Evolutionary conservation across 192 early-diverging fungal species (phyloP), one percentile per base, ranked within the genome.

Genomic region (Podila epigama): DNA sequence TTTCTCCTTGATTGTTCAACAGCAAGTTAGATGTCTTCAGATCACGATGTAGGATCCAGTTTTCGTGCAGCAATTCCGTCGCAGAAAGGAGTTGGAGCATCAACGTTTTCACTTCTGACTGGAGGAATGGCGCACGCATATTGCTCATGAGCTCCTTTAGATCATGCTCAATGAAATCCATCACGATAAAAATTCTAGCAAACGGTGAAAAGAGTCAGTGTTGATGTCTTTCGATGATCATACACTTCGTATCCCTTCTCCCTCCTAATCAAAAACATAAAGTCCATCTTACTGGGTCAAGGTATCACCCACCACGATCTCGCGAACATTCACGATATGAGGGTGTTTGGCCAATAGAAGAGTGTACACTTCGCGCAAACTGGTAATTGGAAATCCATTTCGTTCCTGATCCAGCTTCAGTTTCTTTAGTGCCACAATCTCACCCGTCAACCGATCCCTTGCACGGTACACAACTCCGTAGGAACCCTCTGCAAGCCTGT

Each of bases 141-240:
- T 81, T 82, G 50, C 92, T 93, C 95, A 98, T 95, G 0, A 99
- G 81, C 7, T 89, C 80, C 55, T 97, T 95, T 42, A 99, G 83
- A 64, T 99, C 97, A 69, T 98, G 96, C 36, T 97, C 95, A 67
- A 97, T 90, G 78, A 93, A 99, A 57, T 99, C 97, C 97, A 99
- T 99, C 5, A 95, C 96, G 63, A 97, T 95, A 69, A 96, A 99
- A 32, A 97, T 91, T 70, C 91, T 92, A 70, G 59, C 66, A 8
- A 83, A 50, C 27, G 79, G 4, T 65, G 50, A 63, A 16, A 12
- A 58, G 79, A 31, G 36, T 33, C 56, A 40, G 53, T 11, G 12
- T 51, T 48, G 12, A 42, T 8, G 32, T 22, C 7, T 8, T 58
- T 18, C 41, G 1, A 40, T 18, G 7, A 36, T 16, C 13, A 8